Base-by-base conservation (phyloP, 352 stramenopile species). In the Pythium graminicola region DNA sequence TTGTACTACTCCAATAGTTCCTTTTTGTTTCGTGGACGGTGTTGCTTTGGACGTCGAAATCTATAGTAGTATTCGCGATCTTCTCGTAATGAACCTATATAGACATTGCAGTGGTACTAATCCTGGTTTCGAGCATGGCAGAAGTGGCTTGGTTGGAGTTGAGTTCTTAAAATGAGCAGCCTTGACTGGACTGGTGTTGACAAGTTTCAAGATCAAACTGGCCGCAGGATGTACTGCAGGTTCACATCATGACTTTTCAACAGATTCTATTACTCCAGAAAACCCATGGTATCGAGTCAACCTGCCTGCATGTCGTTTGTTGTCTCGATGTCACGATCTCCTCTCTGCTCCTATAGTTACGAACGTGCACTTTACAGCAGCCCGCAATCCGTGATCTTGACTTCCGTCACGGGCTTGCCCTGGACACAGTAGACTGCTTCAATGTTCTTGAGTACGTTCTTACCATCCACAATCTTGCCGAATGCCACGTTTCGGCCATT, bases 401-500 rank as follows among this genome's bases (percentile, higher is more conserved):
- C 70, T 31, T 87, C 73, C 17, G 80, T 88, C 50, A 93, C 60
- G 38, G 82, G 82, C 64, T 88, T 89, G 68, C 84, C 64, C 67
- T 89, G 73, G 52, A 93, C 77, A 65, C 70, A 85, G 64, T 88
- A 93, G 22, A 93, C 81, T 45, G 60, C 50, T 65, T 94, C 73
- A 52, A 92, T 89, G 70, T 33, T 85, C 67, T 88, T 87, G 59
- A 94, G 68, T 64, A 91, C 78, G 66, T 68, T 74, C 66, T 86
- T 75, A 47, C 83, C 83, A 29, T 90, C 81, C 29, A 94, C 78
- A 44, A 94, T 62, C 65, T 94, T 94, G 62, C 83, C 83, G 45
- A 94, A 94, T 17, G 81, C 83, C 28, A 92, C 83, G 56, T 94
- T 90, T 63, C 81, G 81, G 56, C 83, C 83, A 63, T 94, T 91